Base-by-base conservation (phyloP, 2,329 filamentous ascomycete species). In the Cladophialophora psammophila region DNA sequence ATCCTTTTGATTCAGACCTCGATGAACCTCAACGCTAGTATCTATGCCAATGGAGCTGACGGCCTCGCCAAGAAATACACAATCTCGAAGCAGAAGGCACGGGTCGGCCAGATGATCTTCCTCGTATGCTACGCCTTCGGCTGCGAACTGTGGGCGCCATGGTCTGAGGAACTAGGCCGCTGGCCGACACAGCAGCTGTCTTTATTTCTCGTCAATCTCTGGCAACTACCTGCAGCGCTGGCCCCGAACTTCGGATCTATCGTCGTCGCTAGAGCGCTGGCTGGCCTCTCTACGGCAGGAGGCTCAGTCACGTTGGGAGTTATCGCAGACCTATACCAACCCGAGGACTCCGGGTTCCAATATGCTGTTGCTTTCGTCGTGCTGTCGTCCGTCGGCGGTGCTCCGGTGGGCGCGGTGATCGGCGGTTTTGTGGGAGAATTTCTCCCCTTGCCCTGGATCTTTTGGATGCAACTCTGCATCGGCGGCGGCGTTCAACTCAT, bases 141-240 rank as follows among this genome's bases (percentile, higher is more conserved):
- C 18, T 94, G 92, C 75, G 92, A 95, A 78, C 84, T 94, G 0
- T 95, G 92, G 92, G 92, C 92, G 0, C 92, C 92, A 0, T 95
- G 91, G 90, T 91, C 88, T 31, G 92, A 95, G 76, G 92, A 95
- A 74, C 84, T 94, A 60, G 92, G 92, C 5, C 86, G 92, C 52
- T 90, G 88, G 83, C 89, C 89, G 1, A 85, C 94, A 57, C 84
- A 94, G 67, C 91, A 94, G 81, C 79, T 87, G 36, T 91, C 88
- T 48, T 80, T 94, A 64, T 83, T 90, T 67, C 80, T 95, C 15
- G 90, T 94, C 75, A 94, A 94, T 74, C 79, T 94, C 60, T 94
- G 87, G 85, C 90, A 92, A 71, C 77, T 93, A 0, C 89, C 89
- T 1, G 90, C 91, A 38, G 90, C 86, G 0, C 78, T 93, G 57